Percentiles rank a stretch among this genome's conserved stretches.
Conservation (phyloP, 1,284 basidiomycete genomes). For the Ganoderma resinaceum region DNA sequence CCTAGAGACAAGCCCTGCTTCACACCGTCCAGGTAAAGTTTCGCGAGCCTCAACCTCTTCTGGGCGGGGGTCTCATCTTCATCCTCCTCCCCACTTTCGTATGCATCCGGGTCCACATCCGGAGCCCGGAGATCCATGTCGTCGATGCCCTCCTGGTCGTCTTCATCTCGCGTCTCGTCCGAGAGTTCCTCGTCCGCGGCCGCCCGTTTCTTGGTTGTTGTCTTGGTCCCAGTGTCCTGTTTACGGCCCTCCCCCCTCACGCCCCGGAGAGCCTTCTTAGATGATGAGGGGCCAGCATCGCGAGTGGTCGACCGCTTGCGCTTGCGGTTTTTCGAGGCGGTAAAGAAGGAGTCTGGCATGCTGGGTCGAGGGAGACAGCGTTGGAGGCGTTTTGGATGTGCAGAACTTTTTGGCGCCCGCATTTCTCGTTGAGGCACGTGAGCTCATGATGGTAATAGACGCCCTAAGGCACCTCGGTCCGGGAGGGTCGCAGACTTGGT, state of each 20-base stretch:
- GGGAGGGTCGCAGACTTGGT: not conserved
- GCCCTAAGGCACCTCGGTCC: not conserved
- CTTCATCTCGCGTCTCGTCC: conserved; percentile 64
- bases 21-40: conserved; percentile 89
- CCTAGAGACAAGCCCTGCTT: conserved; percentile 70
- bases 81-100: conserved; percentile 79
- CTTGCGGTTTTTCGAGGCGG: conserved; percentile 36
- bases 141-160: conserved; percentile 62
- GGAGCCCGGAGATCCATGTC: conserved; percentile 78
- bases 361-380: not conserved
- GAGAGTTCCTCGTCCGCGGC: conserved; percentile 78
- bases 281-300: conserved; percentile 38
- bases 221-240: conserved; percentile 29
- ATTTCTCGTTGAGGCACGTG: not conserved
- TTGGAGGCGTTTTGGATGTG: conserved; percentile 6
- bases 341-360: conserved; percentile 88
- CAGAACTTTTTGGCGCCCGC: conserved; percentile 23
- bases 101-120: conserved; percentile 58
- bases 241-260: conserved; percentile 25
- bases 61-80: conserved; percentile 93
- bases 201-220: conserved; percentile 37
- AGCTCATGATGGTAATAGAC: not conserved
- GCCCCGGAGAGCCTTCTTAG: conserved; percentile 36
- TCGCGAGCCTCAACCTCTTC: conserved; percentile 90
- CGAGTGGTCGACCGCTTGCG: conserved; percentile 50